A percentile compares a stretch with the other conserved stretches of the same genome.
Evolutionary conservation across 1,139 yeast species (phyloP).

Genomic region (Komagataea norvegica): DNA sequence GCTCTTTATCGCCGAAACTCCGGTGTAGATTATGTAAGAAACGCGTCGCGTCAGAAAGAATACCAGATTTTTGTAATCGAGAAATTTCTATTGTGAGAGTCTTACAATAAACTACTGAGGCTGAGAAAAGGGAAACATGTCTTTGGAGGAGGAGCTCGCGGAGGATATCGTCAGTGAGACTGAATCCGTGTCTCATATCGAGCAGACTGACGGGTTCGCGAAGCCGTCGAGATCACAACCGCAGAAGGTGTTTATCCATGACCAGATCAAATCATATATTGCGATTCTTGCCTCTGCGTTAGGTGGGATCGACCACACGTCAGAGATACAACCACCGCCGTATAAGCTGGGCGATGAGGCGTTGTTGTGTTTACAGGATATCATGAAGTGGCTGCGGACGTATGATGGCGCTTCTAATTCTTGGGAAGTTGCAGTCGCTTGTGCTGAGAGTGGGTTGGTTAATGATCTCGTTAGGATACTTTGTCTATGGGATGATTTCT

Average conservation of each 20-base stretch:
- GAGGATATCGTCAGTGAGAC: conserved; percentile 11
- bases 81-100: too few species aligned
- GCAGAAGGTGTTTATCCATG: conserved; percentile 7
- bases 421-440: conserved; percentile 83
- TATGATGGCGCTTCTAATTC: conserved; percentile 70
- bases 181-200: too few species aligned
- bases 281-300: conserved; percentile 71
- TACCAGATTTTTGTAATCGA: too few species aligned
- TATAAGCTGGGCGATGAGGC: conserved; percentile 91
- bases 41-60: too few species aligned
- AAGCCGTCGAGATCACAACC: conserved; percentile 1
- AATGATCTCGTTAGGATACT: conserved; percentile 75
- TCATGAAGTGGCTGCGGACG: conserved; percentile 79
- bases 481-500: conserved; percentile 62
- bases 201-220: background rate
- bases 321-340: conserved; percentile 41
- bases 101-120: too few species aligned
- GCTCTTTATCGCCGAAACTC: too few species aligned
- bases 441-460: conserved; percentile 76
- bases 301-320: conserved; percentile 71
- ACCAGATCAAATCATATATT: conserved; percentile 51
- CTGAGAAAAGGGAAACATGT: conserved; percentile 7
- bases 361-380: conserved; percentile 59
- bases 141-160: conserved; percentile 15
- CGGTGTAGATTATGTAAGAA: too few species aligned